These are phyloP conservation scores for Didymellaceae sp. DNA, from an alignment of 2,329 filamentous ascomycete genomes.

Conservation along the genomic window DNA sequence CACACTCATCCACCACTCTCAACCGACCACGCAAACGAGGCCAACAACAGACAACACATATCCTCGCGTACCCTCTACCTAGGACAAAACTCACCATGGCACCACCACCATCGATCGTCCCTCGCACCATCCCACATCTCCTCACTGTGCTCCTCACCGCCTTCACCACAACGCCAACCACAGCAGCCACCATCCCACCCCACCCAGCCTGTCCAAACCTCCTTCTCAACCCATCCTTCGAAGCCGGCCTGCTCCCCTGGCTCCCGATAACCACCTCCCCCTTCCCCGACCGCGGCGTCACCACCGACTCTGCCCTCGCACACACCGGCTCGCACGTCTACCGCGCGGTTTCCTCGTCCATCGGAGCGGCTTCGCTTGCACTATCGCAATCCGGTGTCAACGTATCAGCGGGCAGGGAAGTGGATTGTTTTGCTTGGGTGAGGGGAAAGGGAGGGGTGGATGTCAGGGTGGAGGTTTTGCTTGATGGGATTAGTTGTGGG, in stretches of 20 bases:
- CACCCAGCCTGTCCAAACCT: slow-evolving; percentile 1
- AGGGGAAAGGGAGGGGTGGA: neutral
- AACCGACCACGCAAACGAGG: no score
- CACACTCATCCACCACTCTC: no score
- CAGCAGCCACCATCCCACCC: neutral
- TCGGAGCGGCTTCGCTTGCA: neutral
- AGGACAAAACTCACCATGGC: no score
- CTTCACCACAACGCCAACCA: neutral
- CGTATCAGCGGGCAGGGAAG: neutral
- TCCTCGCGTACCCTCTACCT: no score
- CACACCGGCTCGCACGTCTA: neutral
- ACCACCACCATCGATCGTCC: no score
- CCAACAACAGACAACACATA: no score
- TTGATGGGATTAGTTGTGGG: slow-evolving; percentile 11
- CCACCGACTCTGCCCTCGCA: neutral
- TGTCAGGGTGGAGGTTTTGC: slow-evolving; percentile 1
- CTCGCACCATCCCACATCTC: no score
- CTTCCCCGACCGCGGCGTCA: slow-evolving; percentile 1
- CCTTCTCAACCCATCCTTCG: slow-evolving; percentile 11
- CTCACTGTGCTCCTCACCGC: neutral
- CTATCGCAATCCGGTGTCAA: slow-evolving; percentile 2
- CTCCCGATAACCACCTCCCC: slow-evolving; percentile 7
- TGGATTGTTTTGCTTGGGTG: slow-evolving; percentile 9
- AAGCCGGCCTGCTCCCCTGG: slow-evolving; percentile 3
- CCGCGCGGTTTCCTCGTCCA: slow-evolving; percentile 4